Evolutionary conservation across 768 basidiomycete genomes (phyloP).

Genomic region (Termitomyces sp.): DNA sequence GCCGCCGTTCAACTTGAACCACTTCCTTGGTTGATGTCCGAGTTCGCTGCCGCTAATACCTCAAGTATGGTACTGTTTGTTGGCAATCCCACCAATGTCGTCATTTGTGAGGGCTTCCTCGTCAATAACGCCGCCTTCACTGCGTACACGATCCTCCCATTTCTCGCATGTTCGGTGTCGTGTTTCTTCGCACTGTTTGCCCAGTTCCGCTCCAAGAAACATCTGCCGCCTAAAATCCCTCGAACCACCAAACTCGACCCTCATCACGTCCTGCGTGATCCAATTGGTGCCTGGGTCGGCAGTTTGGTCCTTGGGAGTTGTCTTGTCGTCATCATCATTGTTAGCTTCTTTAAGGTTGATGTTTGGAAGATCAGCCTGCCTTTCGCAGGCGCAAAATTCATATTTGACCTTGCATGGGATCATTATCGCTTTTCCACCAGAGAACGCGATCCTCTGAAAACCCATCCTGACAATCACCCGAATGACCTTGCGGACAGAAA

Average conservation of each 20-base stretch:
- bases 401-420: constrained; percentile 63
- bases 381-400: constrained; percentile 69
- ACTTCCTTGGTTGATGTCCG: constrained; percentile 66
- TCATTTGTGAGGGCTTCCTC: constrained; percentile 82
- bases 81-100: constrained; percentile 93
- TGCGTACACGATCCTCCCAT: constrained; percentile 80
- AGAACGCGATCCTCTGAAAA: neutral
- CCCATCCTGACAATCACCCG: neutral
- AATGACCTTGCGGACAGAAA: constrained; percentile 16
- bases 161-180: constrained; percentile 57
- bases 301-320: constrained; percentile 59
- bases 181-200: constrained; percentile 53
- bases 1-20: constrained; percentile 53
- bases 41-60: constrained; percentile 78
- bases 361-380: constrained; percentile 86
- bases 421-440: constrained; percentile 32
- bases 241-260: constrained; percentile 36
- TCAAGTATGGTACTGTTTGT: constrained; percentile 74
- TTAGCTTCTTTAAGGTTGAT: constrained; percentile 74
- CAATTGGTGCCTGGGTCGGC: constrained; percentile 70
- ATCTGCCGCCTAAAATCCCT: constrained; percentile 44
- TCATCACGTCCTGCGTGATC: constrained; percentile 66
- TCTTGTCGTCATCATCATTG: constrained; percentile 69
- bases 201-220: constrained; percentile 51
- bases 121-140: constrained; percentile 78